These are phyloP conservation scores for Metarhizium anisopliae DNA, from an alignment of 2,329 filamentous ascomycete genomes.

Conservation along the genomic window DNA sequence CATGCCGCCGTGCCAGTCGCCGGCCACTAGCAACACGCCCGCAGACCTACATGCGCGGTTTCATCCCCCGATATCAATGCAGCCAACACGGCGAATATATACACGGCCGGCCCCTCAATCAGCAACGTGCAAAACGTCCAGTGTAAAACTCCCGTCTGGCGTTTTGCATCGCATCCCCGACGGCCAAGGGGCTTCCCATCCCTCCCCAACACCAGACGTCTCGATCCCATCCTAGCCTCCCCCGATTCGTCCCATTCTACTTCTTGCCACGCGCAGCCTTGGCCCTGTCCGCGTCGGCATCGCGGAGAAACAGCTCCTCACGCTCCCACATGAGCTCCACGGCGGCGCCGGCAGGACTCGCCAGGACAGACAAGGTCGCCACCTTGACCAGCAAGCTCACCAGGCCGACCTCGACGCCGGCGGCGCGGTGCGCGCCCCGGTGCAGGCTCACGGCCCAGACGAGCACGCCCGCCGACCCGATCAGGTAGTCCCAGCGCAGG, in stretches of 20 bases:
- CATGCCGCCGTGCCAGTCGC: too few relatives aligned
- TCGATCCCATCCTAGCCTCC: too few relatives aligned
- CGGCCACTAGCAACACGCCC: too few relatives aligned
- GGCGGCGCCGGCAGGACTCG: slow-evolving; percentile 10
- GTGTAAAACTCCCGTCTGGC: too few relatives aligned
- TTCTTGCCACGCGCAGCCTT: not conserved
- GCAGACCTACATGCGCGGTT: too few relatives aligned
- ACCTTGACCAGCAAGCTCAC: slow-evolving; percentile 1
- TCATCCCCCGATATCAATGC: too few relatives aligned
- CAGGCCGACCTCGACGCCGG: not conserved
- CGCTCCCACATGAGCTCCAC: slow-evolving; percentile 14
- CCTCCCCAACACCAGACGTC: too few relatives aligned
- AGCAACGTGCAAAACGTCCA: too few relatives aligned
- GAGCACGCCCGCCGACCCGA: slow-evolving; percentile 9
- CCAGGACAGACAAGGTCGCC: slow-evolving; percentile 6
- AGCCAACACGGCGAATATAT: too few relatives aligned
- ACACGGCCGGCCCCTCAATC: too few relatives aligned
- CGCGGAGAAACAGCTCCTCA: slow-evolving; percentile 10
- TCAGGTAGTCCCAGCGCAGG: slow-evolving; percentile 13
- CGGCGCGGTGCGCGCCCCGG: slow-evolving; percentile 4
- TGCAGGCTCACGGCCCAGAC: slow-evolving; percentile 11
- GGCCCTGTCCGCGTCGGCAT: not conserved
- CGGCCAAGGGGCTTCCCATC: too few relatives aligned
- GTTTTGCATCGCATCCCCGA: too few relatives aligned
- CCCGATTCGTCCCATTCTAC: not conserved